Conservation (phyloP, 1,284 basidiomycete genomes). For the Leccinum fuscescens region DNA sequence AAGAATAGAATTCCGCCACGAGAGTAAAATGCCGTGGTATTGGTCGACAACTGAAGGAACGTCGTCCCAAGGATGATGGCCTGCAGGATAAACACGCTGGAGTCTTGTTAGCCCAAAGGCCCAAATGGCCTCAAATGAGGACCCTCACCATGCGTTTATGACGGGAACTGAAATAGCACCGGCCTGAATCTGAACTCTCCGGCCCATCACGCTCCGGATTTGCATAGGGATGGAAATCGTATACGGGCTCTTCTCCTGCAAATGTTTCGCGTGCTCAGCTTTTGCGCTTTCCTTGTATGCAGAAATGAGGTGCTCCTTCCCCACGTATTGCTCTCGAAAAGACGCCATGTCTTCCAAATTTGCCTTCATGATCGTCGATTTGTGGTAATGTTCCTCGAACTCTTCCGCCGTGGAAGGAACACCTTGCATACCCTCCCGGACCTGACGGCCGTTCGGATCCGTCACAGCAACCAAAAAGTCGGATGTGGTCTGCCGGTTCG, state of each 20-base stretch:
- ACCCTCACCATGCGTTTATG: constrained; percentile 36
- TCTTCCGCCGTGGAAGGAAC: constrained; percentile 64
- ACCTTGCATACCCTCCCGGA: constrained; percentile 44
- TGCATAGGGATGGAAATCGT: constrained; percentile 58
- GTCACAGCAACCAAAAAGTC: constrained; percentile 69
- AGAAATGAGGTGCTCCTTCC: constrained; percentile 34
- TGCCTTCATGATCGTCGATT: constrained; percentile 26
- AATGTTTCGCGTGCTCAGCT: constrained; percentile 49
- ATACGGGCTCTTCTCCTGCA: constrained; percentile 43
- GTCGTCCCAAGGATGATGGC: constrained; percentile 76
- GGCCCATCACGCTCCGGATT: constrained; percentile 60
- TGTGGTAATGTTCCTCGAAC: constrained; percentile 45
- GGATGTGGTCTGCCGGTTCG: constrained; percentile 62
- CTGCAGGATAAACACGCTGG: constrained; percentile 54
- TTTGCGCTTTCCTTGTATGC: constrained; percentile 50
- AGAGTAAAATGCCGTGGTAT: constrained; percentile 72
- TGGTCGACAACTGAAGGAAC: constrained; percentile 64
- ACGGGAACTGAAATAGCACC: constrained; percentile 50
- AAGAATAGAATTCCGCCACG: constrained; percentile 79
- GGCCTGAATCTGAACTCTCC: constrained; percentile 65
- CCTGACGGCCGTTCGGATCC: constrained; percentile 55
- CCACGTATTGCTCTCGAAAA: constrained; percentile 38
- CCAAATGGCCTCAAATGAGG: not conserved
- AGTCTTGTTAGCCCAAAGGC: constrained; percentile 27
- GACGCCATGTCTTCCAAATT: constrained; percentile 38